Evolutionary conservation across 2,329 filamentous ascomycete genomes (phyloP), one percentile per base, ranked within the genome.

Genomic region (Botrytis byssoidea): DNA sequence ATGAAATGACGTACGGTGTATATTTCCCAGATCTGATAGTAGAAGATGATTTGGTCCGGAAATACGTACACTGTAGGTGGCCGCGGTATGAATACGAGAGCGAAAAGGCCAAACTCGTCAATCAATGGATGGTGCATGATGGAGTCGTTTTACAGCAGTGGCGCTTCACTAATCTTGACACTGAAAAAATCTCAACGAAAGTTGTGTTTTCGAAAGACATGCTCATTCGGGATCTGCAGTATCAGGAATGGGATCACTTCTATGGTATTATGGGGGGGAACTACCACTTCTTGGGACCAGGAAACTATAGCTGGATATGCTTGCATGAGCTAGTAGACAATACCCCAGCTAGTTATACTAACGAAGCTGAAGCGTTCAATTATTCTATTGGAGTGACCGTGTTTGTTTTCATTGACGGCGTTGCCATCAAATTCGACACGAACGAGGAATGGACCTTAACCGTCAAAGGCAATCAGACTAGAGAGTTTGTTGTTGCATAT

Each of bases 201-300:
- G 3, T 55, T n/a, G 25, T 1, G 48, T 55, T 55, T n/a, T 55
- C 48, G 12, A 55, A 55, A 55, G 25, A 3, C 1, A 55, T 55
- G 25, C 0, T 0, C 0, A n/a, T 51, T 51, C 25, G 48, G 25
- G 9, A 7, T 3, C 10, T n/a, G 0, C 48, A 51, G 48, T 0
- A n/a, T 51, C 48, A 16, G 42, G 1, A 1, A 4, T 12, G 14
- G 40, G 3, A 4, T 14, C 22, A 16, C 25, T 51, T 55, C 25
- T n/a, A n/a, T n/a, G n/a, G n/a, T n/a, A n/a, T n/a, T n/a, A n/a
- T n/a, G n/a, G n/a, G n/a, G n/a, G n/a, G n/a, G n/a, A n/a, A n/a
- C n/a, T n/a, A n/a, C 40, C 22, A 16, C 25, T 51, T 55, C 25
- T n/a, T 55, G 0, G 48, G 25, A n/a, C 48, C 48, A 1, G 25